Evolutionary conservation across 345 rosid species (phyloP).

Genomic region (Brassica rapa): DNA sequence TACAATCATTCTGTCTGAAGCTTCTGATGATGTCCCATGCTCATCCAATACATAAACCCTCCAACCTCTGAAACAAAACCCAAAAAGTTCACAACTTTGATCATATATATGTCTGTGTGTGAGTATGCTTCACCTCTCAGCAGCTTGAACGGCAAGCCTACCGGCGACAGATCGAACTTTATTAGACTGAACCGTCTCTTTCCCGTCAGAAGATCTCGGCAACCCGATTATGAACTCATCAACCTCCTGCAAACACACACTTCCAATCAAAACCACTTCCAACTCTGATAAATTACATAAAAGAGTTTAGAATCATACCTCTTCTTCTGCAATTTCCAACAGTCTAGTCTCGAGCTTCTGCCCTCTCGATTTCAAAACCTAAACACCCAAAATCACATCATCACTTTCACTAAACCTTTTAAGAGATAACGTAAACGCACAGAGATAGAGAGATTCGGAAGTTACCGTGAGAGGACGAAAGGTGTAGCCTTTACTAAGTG

Average conservation of each 20-base stretch:
- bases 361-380: constrained; percentile 82
- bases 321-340: constrained; percentile 67
- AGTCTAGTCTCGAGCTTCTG: constrained; percentile 72
- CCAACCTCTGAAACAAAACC: constrained; percentile 64
- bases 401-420: constrained; percentile 4
- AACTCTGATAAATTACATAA: background rate
- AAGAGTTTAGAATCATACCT: constrained; percentile 41
- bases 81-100: constrained; percentile 6
- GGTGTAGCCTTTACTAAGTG: constrained; percentile 77
- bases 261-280: background rate
- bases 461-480: constrained; percentile 74
- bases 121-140: constrained; percentile 52
- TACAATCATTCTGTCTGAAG: constrained; percentile 65
- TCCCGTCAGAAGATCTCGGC: constrained; percentile 77
- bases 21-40: constrained; percentile 78
- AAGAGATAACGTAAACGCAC: background rate
- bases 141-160: constrained; percentile 75
- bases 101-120: background rate
- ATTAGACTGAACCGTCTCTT: constrained; percentile 79
- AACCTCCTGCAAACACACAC: constrained; percentile 52
- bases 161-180: constrained; percentile 85
- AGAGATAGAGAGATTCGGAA: background rate
- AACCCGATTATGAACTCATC: constrained; percentile 88
- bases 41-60: constrained; percentile 90
- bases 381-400: background rate